These are phyloP conservation scores for Sarocladiaceae sp. DNA, from an alignment of 2,329 filamentous ascomycete species.

Conservation along the genomic window DNA sequence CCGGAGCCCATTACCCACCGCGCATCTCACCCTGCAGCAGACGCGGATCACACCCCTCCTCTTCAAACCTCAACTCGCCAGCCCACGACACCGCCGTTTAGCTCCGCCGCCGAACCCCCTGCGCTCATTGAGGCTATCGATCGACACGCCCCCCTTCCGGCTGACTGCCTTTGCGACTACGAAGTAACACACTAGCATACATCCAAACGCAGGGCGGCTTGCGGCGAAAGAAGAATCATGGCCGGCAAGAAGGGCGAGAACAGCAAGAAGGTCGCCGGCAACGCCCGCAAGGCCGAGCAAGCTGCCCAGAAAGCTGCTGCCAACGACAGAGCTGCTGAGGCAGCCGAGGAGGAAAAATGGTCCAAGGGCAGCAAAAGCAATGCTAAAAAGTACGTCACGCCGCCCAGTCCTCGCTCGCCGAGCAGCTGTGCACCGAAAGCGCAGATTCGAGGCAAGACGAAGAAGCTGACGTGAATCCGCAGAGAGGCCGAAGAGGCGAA, in stretches of 20 bases:
- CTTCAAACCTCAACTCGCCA: not conserved
- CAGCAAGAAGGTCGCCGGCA: constrained; percentile 82
- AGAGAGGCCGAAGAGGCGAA: constrained; percentile 46
- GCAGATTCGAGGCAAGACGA: too few relatives aligned
- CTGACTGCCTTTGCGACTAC: constrained; percentile 5
- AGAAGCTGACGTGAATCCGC: too few relatives aligned
- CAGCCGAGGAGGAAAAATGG: constrained; percentile 72
- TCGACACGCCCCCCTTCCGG: not conserved
- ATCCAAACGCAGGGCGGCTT: constrained; percentile 8
- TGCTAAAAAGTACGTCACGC: constrained; percentile 67
- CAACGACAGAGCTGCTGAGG: constrained; percentile 59
- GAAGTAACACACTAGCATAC: constrained; percentile 12
- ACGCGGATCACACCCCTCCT: not conserved
- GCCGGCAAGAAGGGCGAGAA: constrained; percentile 72
- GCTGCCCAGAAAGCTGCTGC: constrained; percentile 73
- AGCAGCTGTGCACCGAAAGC: too few relatives aligned
- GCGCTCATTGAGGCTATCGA: not conserved
- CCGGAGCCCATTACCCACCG: too few relatives aligned
- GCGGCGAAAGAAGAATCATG: too few relatives aligned
- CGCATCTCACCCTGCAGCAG: constrained; percentile 7
- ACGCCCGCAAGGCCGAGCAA: constrained; percentile 86
- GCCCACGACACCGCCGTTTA: not conserved
- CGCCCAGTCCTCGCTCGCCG: too few relatives aligned
- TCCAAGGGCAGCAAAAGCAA: constrained; percentile 75
- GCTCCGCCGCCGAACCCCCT: not conserved